Percentiles rank a stretch among this genome's conserved stretches.
phyloP scores from a whole-genome alignment of 208 protist genomes.

The Crithidia acanthocephali region DNA sequence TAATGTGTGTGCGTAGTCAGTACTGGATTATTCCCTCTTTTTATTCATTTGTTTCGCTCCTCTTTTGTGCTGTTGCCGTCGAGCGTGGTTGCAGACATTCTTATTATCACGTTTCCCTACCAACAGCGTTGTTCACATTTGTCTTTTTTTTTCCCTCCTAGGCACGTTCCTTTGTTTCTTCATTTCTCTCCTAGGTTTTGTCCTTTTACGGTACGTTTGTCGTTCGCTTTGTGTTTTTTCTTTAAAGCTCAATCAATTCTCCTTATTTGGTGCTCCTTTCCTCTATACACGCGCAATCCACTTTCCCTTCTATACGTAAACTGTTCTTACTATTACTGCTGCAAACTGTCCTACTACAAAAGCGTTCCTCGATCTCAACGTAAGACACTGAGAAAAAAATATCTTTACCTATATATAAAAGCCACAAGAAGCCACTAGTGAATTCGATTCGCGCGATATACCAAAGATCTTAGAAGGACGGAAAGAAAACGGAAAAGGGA shows the following conservation, averaged over 20 bases:
- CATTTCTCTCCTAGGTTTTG: background rate
- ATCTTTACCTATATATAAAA: too few species aligned
- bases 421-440: too few species aligned
- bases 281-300: background rate
- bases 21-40: background rate
- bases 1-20: conserved; percentile 2
- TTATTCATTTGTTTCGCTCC: background rate
- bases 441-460: too few species aligned
- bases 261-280: conserved; percentile 1
- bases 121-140: background rate
- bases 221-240: background rate
- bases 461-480: too few species aligned
- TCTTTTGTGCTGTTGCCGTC: conserved; percentile 17
- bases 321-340: background rate
- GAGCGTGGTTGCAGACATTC: background rate
- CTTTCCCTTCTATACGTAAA: background rate
- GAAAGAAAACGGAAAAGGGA: too few species aligned
- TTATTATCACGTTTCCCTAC: background rate
- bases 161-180: conserved; percentile 9
- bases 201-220: background rate
- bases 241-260: conserved; percentile 3
- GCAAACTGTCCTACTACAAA: too few species aligned
- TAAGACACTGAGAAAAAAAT: background rate
- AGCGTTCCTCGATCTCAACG: too few species aligned
- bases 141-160: background rate